A percentile compares a stretch with the other conserved stretches of the same genome.
Conservation (phyloP, 495 filamentous ascomycete species). For the Rhypophila decipiens region DNA sequence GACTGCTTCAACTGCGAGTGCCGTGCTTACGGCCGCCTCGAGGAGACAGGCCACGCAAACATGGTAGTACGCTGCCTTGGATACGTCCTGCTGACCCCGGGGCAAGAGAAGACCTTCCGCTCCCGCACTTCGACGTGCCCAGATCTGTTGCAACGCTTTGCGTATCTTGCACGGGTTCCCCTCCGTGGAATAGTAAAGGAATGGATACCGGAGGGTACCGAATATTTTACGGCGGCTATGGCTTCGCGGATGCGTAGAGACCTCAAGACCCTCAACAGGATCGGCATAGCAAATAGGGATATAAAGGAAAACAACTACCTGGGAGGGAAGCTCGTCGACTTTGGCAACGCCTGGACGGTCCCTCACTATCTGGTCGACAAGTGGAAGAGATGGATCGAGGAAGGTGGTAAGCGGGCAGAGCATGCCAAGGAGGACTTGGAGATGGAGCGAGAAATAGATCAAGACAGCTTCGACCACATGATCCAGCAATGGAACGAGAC, state of each 20-base stretch:
- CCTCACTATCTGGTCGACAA: neutral
- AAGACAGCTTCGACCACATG: neutral
- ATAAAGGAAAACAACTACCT: neutral
- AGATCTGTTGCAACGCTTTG: too few species aligned
- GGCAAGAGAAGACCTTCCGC: neutral
- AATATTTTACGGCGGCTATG: neutral
- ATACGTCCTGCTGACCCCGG: slow-evolving; percentile 1
- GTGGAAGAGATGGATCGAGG: neutral
- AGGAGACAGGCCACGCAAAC: slow-evolving; percentile 2
- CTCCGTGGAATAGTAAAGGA: slow-evolving; percentile 1
- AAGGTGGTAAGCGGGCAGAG: too few species aligned
- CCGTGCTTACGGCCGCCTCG: slow-evolving; percentile 1
- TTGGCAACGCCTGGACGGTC: neutral
- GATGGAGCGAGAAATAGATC: neutral
- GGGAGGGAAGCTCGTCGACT: neutral
- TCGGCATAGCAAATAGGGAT: neutral
- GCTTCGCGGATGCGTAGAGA: neutral
- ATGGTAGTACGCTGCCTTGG: neutral
- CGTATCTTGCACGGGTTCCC: neutral
- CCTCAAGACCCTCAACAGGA: neutral
- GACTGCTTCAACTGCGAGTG: slow-evolving; percentile 1
- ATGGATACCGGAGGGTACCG: neutral
- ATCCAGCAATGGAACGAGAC: neutral
- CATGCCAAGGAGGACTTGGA: neutral
- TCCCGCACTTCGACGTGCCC: neutral